These are phyloP conservation scores for Backusella liffmaniae DNA, from an alignment of 192 early-diverging fungal genomes.

Conservation along the genomic window DNA sequence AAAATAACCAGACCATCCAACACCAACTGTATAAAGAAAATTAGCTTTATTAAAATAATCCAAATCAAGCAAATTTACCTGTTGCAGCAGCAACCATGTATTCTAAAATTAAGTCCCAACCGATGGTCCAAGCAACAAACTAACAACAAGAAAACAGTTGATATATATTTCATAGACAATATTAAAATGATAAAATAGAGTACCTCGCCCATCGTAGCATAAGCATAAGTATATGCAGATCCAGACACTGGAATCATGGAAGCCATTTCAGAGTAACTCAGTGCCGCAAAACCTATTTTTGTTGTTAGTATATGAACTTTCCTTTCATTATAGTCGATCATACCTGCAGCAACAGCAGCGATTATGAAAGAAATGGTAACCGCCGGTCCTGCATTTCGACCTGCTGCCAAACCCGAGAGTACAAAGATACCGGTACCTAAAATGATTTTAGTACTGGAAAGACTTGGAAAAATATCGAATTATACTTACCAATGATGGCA, in stretches of 20 bases:
- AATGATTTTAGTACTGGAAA: background rate
- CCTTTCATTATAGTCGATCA: background rate
- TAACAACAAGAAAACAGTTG: background rate
- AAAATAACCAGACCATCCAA: constrained; percentile 84
- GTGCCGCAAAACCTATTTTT: constrained; percentile 67
- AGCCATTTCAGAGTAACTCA: constrained; percentile 86
- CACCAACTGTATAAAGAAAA: constrained; percentile 47
- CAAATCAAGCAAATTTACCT: constrained; percentile 23
- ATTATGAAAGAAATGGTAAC: constrained; percentile 81
- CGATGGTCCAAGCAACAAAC: constrained; percentile 85
- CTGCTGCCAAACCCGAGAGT: constrained; percentile 64
- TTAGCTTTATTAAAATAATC: background rate
- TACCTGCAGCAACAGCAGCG: constrained; percentile 66
- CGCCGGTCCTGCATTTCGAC: constrained; percentile 76
- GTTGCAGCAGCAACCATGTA: constrained; percentile 85
- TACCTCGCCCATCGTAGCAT: constrained; percentile 81
- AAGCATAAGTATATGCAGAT: constrained; percentile 85
- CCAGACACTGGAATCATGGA: constrained; percentile 86
- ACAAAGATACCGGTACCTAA: constrained; percentile 37
- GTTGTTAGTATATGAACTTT: background rate
- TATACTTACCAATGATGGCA: constrained; percentile 27
- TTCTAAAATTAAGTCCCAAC: constrained; percentile 89
- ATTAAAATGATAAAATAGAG: background rate
- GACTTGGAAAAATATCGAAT: background rate
- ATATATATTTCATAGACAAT: background rate